These are phyloP conservation scores for Metarhizium guizhouense DNA, from an alignment of 2,329 filamentous ascomycete genomes.

Conservation along the genomic window DNA sequence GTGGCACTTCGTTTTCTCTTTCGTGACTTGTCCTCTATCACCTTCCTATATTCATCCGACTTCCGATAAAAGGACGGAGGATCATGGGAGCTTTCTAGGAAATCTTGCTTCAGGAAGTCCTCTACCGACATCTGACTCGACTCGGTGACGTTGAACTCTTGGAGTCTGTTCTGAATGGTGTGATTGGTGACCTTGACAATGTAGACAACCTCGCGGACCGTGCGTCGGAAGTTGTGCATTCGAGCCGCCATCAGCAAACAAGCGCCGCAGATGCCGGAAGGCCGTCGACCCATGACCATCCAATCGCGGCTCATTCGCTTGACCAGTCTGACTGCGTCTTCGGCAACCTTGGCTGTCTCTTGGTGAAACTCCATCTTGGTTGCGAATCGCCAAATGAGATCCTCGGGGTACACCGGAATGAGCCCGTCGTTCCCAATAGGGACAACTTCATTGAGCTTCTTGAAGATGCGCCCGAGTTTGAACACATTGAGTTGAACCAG, in stretches of 20 bases:
- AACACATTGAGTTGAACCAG: slow-evolving; percentile 80
- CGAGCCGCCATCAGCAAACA: slow-evolving; percentile 90
- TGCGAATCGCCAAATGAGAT: slow-evolving; percentile 85
- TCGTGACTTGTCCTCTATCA: slow-evolving; percentile 36
- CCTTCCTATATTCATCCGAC: slow-evolving; percentile 48
- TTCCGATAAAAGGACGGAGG: slow-evolving; percentile 75
- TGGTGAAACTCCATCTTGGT: slow-evolving; percentile 84
- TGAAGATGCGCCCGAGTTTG: slow-evolving; percentile 82
- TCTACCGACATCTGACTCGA: slow-evolving; percentile 80
- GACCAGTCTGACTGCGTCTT: slow-evolving; percentile 79
- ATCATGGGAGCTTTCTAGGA: slow-evolving; percentile 65
- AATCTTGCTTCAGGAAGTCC: slow-evolving; percentile 67
- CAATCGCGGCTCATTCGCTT: slow-evolving; percentile 93
- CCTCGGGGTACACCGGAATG: slow-evolving; percentile 71
- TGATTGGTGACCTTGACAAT: slow-evolving; percentile 93
- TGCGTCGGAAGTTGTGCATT: slow-evolving; percentile 96
- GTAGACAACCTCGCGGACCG: slow-evolving; percentile 91
- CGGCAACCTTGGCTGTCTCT: slow-evolving; percentile 73
- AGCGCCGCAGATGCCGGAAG: slow-evolving; percentile 88
- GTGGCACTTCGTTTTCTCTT: slow-evolving; percentile 34
- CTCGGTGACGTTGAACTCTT: slow-evolving; percentile 84
- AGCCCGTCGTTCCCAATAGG: slow-evolving; percentile 58
- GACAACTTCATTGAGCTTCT: slow-evolving; percentile 64
- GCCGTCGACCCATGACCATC: slow-evolving; percentile 91
- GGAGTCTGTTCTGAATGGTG: slow-evolving; percentile 82